Percentiles rank a stretch among this genome's conserved stretches.
Conservation (phyloP, 345 rosid species). For the Corymbia maculata region DNA sequence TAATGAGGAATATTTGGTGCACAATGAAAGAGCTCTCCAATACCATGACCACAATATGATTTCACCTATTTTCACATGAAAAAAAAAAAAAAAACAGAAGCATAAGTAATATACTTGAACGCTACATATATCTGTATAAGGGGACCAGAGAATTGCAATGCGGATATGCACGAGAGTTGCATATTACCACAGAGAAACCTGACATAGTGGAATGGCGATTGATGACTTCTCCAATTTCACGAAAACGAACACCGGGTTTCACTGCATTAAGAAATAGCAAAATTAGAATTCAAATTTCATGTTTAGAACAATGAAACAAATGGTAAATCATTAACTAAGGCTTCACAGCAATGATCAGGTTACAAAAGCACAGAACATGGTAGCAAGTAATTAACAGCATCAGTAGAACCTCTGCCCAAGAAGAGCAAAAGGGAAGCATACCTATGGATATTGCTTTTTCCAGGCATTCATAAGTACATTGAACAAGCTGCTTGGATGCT, state of each 20-base stretch:
- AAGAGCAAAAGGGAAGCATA: slow-evolving; percentile 4
- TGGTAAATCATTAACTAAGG: not conserved
- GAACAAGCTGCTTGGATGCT: slow-evolving; percentile 72
- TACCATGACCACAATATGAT: slow-evolving; percentile 93
- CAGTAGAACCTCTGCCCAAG: not conserved
- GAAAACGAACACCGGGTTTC: slow-evolving; percentile 91
- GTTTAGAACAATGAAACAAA: not conserved
- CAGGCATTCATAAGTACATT: slow-evolving; percentile 85
- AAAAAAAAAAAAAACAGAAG: not conserved
- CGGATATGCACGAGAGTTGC: not conserved
- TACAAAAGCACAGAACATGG: not conserved
- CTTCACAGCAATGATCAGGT: not conserved
- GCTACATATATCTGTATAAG: not conserved
- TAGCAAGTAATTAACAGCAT: not conserved
- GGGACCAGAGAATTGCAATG: not conserved
- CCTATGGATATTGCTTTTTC: slow-evolving; percentile 89
- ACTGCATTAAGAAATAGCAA: slow-evolving; percentile 25
- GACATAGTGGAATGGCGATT: slow-evolving; percentile 91
- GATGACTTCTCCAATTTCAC: slow-evolving; percentile 87
- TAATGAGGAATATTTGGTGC: slow-evolving; percentile 98
- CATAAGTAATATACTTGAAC: not conserved
- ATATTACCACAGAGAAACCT: slow-evolving; percentile 89
- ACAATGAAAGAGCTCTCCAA: slow-evolving; percentile 96
- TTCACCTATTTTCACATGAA: slow-evolving; percentile 49
- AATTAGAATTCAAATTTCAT: not conserved